phyloP scores from a whole-genome alignment of 2,329 filamentous ascomycete species.

The Nigrospora osmanthi region DNA sequence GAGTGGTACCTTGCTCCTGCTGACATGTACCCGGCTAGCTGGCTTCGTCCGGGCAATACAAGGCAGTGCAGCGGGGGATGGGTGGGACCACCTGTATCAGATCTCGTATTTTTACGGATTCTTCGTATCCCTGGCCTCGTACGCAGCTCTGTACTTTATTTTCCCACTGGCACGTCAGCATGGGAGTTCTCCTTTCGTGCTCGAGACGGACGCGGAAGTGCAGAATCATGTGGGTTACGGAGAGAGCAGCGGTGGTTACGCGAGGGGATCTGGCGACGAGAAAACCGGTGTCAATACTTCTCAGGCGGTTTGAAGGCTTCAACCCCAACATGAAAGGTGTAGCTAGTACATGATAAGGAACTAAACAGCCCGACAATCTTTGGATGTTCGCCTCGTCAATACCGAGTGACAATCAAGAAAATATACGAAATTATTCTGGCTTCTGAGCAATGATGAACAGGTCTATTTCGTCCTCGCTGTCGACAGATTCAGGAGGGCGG shows the following conservation, averaged over 20 bases:
- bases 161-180: conserved; percentile 16
- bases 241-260: no score
- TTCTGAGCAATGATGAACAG: background rate
- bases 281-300: no score
- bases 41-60: conserved; percentile 16
- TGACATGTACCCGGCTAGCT: conserved; percentile 5
- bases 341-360: no score
- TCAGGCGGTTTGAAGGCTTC: no score
- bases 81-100: conserved; percentile 22
- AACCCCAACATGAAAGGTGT: no score
- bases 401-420: no score
- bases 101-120: conserved; percentile 21
- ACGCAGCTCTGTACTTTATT: conserved; percentile 11
- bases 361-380: no score
- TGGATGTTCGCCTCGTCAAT: no score
- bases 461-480: background rate
- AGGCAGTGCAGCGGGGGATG: conserved; percentile 8
- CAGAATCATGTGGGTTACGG: background rate
- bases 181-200: conserved; percentile 15
- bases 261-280: no score
- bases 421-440: no score
- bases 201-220: conserved; percentile 13
- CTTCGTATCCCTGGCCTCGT: conserved; percentile 11
- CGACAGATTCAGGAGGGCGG: background rate
- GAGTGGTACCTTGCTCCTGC: no score